Evolutionary conservation across 768 basidiomycete genomes (phyloP), one percentile per base, ranked within the genome.

Genomic region (Phaffia australis): DNA sequence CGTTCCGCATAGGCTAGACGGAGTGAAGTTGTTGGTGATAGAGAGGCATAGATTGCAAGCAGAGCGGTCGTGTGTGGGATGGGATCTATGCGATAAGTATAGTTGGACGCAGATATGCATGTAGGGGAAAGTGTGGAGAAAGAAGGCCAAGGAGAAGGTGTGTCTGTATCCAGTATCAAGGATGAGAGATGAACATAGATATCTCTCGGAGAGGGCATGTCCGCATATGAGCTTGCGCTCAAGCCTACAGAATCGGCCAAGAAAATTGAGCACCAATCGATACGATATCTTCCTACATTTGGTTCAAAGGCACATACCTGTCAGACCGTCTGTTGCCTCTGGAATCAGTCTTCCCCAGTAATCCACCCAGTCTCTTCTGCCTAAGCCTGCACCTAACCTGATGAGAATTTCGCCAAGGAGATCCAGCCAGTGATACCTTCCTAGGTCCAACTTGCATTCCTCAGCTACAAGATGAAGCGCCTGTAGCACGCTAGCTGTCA

Each of bases 331-430:
- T 0, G 9, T 18, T 16, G 52, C 29, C 2, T 8, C 8, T 1
- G 60, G 66, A 29, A 60, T 84, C 51, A 89, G 77, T 16, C 90
- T 82, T 72, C 86, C 86, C 92, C 91, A 94, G 73, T 92, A 92
- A 76, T 95, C 90, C 7, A 83, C 83, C 92, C 91, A 94, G 73
- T 90, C 90, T 0, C 85, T 84, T 23, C 87, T 83, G 19, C 88
- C 81, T 18, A 82, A 46, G 30, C 54, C 77, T 27, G 81, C 73
- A 2, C 65, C 69, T 23, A 75, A 35, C 14, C 64, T 54, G 15
- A 73, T 58, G 35, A 63, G 85, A 84, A 65, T 87, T 75, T 84
- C 82, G 11, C 81, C 84, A 14, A 92, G 77, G 60, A 78, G 76
- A 51, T 81, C 71, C 48, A 92, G 78, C 1, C 81, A 80, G 19